A percentile compares a stretch with the other conserved stretches of the same genome.
Conservation (phyloP, 2,329 filamentous ascomycete genomes). For the Diaporthe amygdali region DNA sequence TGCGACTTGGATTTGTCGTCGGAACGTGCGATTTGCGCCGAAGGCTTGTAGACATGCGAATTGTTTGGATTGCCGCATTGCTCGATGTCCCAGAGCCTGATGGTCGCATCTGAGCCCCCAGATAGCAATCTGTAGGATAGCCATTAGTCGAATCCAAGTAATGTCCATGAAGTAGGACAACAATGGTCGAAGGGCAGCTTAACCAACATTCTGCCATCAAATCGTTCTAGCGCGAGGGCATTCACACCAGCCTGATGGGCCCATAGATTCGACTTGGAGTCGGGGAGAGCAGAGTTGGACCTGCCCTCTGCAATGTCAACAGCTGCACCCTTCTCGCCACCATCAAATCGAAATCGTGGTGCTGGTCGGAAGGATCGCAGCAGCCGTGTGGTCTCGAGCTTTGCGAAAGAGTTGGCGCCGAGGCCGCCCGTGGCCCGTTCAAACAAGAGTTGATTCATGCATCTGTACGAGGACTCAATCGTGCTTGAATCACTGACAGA, state of each 20-base stretch:
- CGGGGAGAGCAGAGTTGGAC: slow-evolving; percentile 27
- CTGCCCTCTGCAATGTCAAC: slow-evolving; percentile 32
- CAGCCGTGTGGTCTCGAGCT: slow-evolving; percentile 68
- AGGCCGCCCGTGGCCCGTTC: slow-evolving; percentile 76
- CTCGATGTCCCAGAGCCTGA: slow-evolving; percentile 89
- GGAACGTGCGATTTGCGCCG: slow-evolving; percentile 54
- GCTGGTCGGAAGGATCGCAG: slow-evolving; percentile 72
- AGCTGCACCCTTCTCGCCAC: slow-evolving; percentile 50
- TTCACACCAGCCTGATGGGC: slow-evolving; percentile 83
- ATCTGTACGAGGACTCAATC: slow-evolving; percentile 18
- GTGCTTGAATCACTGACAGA: neutral
- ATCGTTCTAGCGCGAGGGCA: slow-evolving; percentile 78
- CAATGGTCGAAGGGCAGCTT: neutral
- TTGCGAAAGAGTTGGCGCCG: slow-evolving; percentile 66
- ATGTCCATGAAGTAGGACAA: neutral
- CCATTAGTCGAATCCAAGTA: neutral
- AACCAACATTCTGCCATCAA: slow-evolving; percentile 75
- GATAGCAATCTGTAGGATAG: slow-evolving; percentile 70
- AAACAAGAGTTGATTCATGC: slow-evolving; percentile 77
- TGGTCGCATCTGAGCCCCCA: slow-evolving; percentile 82
- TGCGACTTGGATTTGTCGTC: slow-evolving; percentile 45
- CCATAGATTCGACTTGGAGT: slow-evolving; percentile 48
- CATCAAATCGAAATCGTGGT: slow-evolving; percentile 73
- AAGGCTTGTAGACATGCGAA: slow-evolving; percentile 58
- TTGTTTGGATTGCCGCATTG: slow-evolving; percentile 50